These are phyloP conservation scores for Mortierella sp. DNA, from an alignment of 371 early-diverging fungal species.

Conservation along the genomic window DNA sequence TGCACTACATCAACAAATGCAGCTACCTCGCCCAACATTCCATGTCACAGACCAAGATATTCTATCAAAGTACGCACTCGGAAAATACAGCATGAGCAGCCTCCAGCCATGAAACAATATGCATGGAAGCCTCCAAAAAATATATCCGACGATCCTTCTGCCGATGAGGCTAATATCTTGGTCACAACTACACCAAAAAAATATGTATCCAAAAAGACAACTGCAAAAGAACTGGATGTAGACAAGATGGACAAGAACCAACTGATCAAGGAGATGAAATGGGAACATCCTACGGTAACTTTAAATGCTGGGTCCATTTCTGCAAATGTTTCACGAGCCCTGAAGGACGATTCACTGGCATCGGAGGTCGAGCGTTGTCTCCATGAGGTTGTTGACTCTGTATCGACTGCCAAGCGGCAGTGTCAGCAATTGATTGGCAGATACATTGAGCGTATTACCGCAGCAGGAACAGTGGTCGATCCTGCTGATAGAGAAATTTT, in stretches of 20 bases:
- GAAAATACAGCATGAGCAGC: background rate
- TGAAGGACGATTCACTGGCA: background rate
- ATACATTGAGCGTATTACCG: too few species aligned
- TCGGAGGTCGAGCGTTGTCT: background rate
- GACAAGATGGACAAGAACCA: background rate
- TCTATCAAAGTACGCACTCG: background rate
- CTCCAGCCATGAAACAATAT: constrained; percentile 9
- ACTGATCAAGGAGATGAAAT: background rate
- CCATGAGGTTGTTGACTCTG: constrained; percentile 3
- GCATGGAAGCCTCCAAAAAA: constrained; percentile 3
- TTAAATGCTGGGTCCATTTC: constrained; percentile 14
- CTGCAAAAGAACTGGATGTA: too few species aligned
- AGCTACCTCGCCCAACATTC: background rate
- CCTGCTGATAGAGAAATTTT: too few species aligned
- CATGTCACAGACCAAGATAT: constrained; percentile 2
- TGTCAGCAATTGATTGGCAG: background rate
- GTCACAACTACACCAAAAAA: too few species aligned
- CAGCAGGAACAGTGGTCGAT: too few species aligned
- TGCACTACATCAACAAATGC: too few species aligned
- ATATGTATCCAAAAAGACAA: background rate
- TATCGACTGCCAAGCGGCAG: too few species aligned
- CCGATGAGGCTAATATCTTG: too few species aligned
- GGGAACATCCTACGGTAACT: constrained; percentile 19
- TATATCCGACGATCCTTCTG: background rate
- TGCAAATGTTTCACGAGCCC: constrained; percentile 10